Evolutionary conservation across 179 eudicot species (phyloP).

Genomic region (Patellifolia procumbens): DNA sequence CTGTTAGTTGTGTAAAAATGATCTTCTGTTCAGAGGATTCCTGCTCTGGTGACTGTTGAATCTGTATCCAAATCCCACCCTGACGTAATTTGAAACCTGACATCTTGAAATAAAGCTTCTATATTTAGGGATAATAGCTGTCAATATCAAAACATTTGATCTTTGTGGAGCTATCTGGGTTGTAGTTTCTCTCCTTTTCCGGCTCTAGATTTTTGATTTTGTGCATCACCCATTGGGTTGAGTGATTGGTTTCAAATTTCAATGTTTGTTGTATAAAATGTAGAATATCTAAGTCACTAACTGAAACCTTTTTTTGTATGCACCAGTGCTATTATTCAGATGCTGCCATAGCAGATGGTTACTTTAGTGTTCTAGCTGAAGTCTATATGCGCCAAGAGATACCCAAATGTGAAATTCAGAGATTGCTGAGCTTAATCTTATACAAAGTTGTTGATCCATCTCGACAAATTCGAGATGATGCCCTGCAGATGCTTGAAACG

Average conservation of each 20-base stretch:
- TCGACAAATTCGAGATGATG: conserved; percentile 98
- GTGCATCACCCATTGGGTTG: neutral
- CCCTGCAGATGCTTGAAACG: conserved; percentile 99
- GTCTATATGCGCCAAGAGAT: conserved; percentile 99
- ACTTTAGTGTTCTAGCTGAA: conserved; percentile 97
- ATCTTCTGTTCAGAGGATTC: neutral
- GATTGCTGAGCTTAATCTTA: conserved; percentile 89
- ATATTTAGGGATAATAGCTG: neutral
- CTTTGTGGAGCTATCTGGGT: neutral
- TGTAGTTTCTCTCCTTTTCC: neutral
- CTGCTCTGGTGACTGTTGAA: neutral
- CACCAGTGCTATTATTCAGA: conserved; percentile 92
- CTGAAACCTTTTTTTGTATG: conserved; percentile 18
- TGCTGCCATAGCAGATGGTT: conserved; percentile 98
- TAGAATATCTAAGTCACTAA: conserved; percentile 9
- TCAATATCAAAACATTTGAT: neutral
- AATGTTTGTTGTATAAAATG: neutral
- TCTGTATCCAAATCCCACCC: neutral
- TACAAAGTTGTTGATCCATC: conserved; percentile 99
- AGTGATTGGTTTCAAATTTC: neutral
- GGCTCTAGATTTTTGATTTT: neutral
- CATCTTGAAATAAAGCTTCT: neutral
- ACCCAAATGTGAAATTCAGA: conserved; percentile 98
- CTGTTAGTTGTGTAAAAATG: neutral
- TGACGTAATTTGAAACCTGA: neutral